Base-by-base conservation (phyloP, 179 eudicot genomes). In the Silene coronaria region DNA sequence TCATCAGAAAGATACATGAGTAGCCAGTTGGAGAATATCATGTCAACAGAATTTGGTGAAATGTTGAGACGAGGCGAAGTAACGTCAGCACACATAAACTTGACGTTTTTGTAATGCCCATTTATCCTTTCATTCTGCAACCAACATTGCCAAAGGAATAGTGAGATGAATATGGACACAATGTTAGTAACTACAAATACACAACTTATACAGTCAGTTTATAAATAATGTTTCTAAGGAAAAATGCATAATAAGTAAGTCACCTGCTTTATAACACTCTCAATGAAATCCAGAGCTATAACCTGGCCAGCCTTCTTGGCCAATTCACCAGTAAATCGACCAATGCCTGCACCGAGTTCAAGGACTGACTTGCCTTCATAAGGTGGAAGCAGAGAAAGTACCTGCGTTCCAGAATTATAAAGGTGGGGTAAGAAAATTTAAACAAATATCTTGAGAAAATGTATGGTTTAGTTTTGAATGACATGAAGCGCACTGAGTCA, bases 341-440 rank as follows among this genome's bases (percentile, higher is more conserved):
- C 97, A 79, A 92, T 92, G 24, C 99, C 99, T 68, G 99, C 97
- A 73, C 99, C 99, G 9, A 95, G 91, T 82, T 95, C 97, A 65
- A 95, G 86, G 62, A 95, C 84, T 32, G 95, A 81, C 81, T 95
- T 91, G 14, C 97, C 97, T 82, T 90, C 93, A 77, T 84, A 89
- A 53, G 93, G 78, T 55, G 99, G 99, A 73, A 95, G 97, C 80
- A 92, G 53, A 63, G 96, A 81, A 62, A 94, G 90, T 67, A 94
- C 86, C 97, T 94, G 77, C 53, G 46, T 22, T 4, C 70, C 78
- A 2, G 48, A 42, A 3, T 28, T 28, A 1, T 1, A 28, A 28
- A 28, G 32, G 32, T 28, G 32, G 32, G 32, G 10, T 36, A 36
- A 36, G 42, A 36, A 36, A 36, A 2, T 36, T 36, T 36, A 6